Conservation (phyloP, 805 yeast genomes). For the Kuraishia molischiana region DNA sequence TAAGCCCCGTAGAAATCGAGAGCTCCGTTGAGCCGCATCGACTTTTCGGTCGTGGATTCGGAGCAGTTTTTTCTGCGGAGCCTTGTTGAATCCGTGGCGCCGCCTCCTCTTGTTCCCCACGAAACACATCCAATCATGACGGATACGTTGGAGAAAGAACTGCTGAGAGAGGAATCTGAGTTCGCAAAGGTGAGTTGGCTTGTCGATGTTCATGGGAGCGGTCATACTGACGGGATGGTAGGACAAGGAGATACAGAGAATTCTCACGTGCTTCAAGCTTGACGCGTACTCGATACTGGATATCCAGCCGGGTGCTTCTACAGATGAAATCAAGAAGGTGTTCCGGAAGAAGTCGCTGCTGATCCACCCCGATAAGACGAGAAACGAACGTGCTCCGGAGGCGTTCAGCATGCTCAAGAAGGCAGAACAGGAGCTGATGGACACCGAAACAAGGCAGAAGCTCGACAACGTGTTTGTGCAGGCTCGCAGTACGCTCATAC, state of each 20-base stretch:
- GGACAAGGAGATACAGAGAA: conserved; percentile 47
- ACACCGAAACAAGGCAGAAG: conserved; percentile 25
- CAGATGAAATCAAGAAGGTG: conserved; percentile 29
- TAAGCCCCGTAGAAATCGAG: too few species aligned
- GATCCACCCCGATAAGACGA: conserved; percentile 61
- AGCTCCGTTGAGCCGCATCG: too few species aligned
- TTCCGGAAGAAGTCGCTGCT: conserved; percentile 52
- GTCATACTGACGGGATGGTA: too few species aligned
- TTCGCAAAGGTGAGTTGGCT: conserved; percentile 1
- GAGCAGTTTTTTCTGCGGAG: too few species aligned
- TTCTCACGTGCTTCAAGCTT: conserved; percentile 32
- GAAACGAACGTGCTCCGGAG: conserved; percentile 44
- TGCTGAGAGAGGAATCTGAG: conserved; percentile 4
- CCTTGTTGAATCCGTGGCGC: too few species aligned
- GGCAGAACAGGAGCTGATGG: conserved; percentile 34
- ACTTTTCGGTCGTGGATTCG: too few species aligned
- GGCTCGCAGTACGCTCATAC: conserved; percentile 27
- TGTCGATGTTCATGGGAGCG: too few species aligned
- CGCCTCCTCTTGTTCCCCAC: too few species aligned
- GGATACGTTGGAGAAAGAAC: conserved; percentile 1
- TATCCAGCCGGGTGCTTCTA: conserved; percentile 28
- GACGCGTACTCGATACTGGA: conserved; percentile 51
- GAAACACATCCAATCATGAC: too few species aligned
- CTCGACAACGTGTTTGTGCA: conserved; percentile 36
- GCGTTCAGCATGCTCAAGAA: conserved; percentile 55